Conservation (phyloP, 371 early-diverging fungal species). For the Mortierella sp. region DNA sequence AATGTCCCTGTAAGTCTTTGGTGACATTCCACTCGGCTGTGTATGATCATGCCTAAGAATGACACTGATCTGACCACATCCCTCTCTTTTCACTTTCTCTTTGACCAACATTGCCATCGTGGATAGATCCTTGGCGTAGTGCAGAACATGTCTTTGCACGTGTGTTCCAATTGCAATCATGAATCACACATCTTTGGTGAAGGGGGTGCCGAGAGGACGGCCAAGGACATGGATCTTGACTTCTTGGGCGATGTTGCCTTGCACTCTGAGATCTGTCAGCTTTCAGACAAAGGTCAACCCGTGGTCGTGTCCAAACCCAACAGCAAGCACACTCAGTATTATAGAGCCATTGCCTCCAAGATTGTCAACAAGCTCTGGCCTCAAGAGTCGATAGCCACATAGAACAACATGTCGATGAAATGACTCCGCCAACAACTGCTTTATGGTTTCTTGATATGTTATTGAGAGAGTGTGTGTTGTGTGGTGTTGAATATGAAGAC, state of each 20-base stretch:
- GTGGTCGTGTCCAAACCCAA: slow-evolving; percentile 77
- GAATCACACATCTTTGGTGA: slow-evolving; percentile 84
- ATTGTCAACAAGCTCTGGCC: slow-evolving; percentile 59
- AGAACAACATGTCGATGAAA: not conserved
- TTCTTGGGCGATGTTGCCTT: slow-evolving; percentile 85
- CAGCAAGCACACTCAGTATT: slow-evolving; percentile 68
- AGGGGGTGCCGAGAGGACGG: slow-evolving; percentile 70
- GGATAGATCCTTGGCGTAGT: slow-evolving; percentile 86
- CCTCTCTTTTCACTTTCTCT: not conserved
- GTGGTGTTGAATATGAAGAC: no score
- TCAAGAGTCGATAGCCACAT: slow-evolving; percentile 6
- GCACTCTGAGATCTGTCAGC: slow-evolving; percentile 75
- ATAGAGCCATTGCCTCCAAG: slow-evolving; percentile 70
- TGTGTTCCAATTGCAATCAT: slow-evolving; percentile 86
- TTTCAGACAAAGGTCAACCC: slow-evolving; percentile 83
- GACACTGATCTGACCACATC: not conserved
- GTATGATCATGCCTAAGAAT: no score
- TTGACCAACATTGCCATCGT: not conserved
- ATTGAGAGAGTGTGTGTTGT: not conserved
- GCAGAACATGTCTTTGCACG: slow-evolving; percentile 89
- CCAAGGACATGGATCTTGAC: slow-evolving; percentile 70
- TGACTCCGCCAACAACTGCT: not conserved
- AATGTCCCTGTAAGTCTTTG: slow-evolving; percentile 76
- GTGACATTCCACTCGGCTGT: no score
- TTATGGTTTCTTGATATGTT: not conserved